Evolutionary conservation across 2,329 filamentous ascomycete species (phyloP).

Genomic region (Biscogniauxia marginata): DNA sequence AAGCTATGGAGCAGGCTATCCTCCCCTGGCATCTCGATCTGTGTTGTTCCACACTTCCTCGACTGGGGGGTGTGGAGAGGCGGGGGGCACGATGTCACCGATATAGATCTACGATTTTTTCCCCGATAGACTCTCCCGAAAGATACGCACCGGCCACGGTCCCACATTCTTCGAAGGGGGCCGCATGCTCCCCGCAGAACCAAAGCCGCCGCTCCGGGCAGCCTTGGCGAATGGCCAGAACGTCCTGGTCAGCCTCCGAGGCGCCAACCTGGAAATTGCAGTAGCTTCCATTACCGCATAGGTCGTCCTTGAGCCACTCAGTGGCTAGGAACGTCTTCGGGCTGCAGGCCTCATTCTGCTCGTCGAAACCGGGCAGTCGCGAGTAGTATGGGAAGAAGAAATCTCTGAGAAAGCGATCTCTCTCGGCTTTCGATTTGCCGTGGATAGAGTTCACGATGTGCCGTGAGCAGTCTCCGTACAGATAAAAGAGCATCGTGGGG

Average conservation of each 20-base stretch:
- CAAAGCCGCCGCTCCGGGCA: slow-evolving; percentile 55
- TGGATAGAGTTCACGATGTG: slow-evolving; percentile 21
- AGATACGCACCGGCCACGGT: slow-evolving; percentile 20
- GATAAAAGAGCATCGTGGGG: slow-evolving; percentile 22
- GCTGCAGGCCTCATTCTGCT: slow-evolving; percentile 43
- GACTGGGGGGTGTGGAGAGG: neutral
- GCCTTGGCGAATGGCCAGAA: slow-evolving; percentile 44
- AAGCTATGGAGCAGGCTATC: neutral
- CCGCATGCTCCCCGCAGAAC: slow-evolving; percentile 67
- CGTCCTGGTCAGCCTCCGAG: slow-evolving; percentile 52
- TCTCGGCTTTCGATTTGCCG: slow-evolving; percentile 10
- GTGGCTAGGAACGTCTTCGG: slow-evolving; percentile 59
- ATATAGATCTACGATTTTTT: slow-evolving; percentile 11
- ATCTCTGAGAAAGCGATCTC: slow-evolving; percentile 28
- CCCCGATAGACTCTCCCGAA: slow-evolving; percentile 12
- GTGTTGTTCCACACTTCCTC: neutral
- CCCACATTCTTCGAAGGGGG: slow-evolving; percentile 53
- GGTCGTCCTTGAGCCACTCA: slow-evolving; percentile 63
- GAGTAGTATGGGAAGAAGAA: slow-evolving; percentile 67
- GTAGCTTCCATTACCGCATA: slow-evolving; percentile 67
- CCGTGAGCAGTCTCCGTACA: slow-evolving; percentile 23
- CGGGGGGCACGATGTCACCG: neutral
- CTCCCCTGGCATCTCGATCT: neutral
- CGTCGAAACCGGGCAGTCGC: slow-evolving; percentile 56
- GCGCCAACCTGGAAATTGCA: slow-evolving; percentile 64